Evolutionary conservation across 2,329 filamentous ascomycete species (phyloP), one percentile per base, ranked within the genome.

Genomic region (Torrubiellomyces zombiae): DNA sequence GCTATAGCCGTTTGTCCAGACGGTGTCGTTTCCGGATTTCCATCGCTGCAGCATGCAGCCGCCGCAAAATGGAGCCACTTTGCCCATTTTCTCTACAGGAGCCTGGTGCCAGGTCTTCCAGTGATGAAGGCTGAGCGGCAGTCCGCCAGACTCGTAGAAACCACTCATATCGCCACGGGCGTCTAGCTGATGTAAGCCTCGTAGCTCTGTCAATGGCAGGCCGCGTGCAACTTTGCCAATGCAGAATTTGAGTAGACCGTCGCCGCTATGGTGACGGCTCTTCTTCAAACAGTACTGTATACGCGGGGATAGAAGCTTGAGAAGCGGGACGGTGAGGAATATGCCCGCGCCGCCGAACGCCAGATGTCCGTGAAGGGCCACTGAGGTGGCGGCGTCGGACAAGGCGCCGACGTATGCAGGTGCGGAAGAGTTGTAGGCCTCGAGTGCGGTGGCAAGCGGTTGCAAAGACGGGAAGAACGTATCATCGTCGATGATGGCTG

Each of bases 61-160:
- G 5, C 68, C 67, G 34, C 68, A 73, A n/a, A 67, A 31, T 2
- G 29, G 18, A 21, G 23, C 25, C 7, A 35, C 6, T 29, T 33
- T 33, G 30, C 28, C 28, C 16, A 36, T 36, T 20, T 32, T 33
- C 19, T 35, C 35, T 11, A 38, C 36, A 2, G 58, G 59, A 14
- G 50, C 52, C 7, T 52, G 37, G 44, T 68, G 67, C 64, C 67
- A 72, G 9, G 57, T 63, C 41, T 69, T 71, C 66, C 67, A 73
- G 48, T 74, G 68, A 40, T 74, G 68, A 6, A 74, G 47, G 24
- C 59, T 68, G 9, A 72, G 45, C 0, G 64, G 60, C n/a, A 51
- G 46, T 14, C 56, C 44, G 1, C 64, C 63, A 3, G 60, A 57
- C 45, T 74, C 68, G 40, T 69, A 74, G 38, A 72, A 69, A 1